Evolutionary conservation across 2,329 filamentous ascomycete species (phyloP).

Genomic region (Didymella segeticola): DNA sequence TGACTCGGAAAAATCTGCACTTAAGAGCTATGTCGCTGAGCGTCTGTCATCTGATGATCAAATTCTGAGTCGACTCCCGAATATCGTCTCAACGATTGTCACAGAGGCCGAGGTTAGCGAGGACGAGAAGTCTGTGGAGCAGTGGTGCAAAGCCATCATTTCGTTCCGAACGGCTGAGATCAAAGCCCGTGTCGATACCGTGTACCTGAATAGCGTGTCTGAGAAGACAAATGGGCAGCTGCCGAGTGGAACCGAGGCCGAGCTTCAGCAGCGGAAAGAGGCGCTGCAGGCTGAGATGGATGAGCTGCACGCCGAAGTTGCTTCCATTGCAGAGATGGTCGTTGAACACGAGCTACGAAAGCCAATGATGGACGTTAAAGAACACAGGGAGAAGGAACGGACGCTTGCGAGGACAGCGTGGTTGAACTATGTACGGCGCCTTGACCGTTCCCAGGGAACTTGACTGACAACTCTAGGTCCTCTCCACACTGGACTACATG

Average conservation of each 20-base stretch:
- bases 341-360: constrained; percentile 71
- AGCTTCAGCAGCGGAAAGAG: constrained; percentile 59
- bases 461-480: constrained; percentile 35
- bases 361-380: constrained; percentile 59
- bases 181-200: constrained; percentile 55
- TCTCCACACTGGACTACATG: constrained; percentile 53
- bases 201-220: constrained; percentile 58
- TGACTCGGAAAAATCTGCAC: constrained; percentile 52
- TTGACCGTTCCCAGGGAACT: too few relatives aligned
- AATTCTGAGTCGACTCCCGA: constrained; percentile 69
- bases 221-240: constrained; percentile 10
- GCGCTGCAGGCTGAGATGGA: constrained; percentile 70
- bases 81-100: constrained; percentile 68
- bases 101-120: constrained; percentile 56
- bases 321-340: constrained; percentile 74
- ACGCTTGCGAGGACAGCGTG: constrained; percentile 48
- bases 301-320: constrained; percentile 72
- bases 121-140: constrained; percentile 61
- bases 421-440: constrained; percentile 50
- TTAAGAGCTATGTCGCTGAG: constrained; percentile 59
- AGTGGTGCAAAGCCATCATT: constrained; percentile 59
- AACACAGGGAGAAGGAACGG: constrained; percentile 45
- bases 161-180: constrained; percentile 51
- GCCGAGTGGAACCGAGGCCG: constrained; percentile 39
- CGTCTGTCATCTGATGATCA: constrained; percentile 69